Evolutionary conservation across 148 eudicot species (phyloP).

Genomic region (Amaranthus hypochondriacus): DNA sequence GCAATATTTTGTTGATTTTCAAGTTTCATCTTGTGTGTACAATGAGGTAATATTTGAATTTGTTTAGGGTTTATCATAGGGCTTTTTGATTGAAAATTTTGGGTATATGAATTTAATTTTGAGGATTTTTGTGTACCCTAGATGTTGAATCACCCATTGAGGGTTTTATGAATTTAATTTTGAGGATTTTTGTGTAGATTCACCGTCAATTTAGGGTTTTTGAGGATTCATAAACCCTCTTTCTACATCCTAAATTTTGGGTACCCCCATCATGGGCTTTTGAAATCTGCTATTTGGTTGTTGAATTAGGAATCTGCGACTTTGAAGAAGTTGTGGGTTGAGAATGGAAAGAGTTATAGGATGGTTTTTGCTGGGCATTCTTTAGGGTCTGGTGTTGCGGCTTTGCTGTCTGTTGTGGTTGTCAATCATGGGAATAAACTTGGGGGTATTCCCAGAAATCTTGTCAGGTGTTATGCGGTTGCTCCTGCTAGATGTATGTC

Average conservation of each 20-base stretch:
- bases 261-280: conserved; percentile 68
- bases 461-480: conserved; percentile 54
- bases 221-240: too few species aligned
- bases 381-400: conserved; percentile 67
- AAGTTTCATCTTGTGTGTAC: too few species aligned
- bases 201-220: too few species aligned
- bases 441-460: conserved; percentile 67
- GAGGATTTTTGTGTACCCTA: too few species aligned
- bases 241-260: conserved; percentile 42
- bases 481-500: conserved; percentile 97
- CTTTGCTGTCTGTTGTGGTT: conserved; percentile 54
- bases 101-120: too few species aligned
- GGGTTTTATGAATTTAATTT: too few species aligned
- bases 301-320: conserved; percentile 61
- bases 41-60: too few species aligned
- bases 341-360: conserved; percentile 56
- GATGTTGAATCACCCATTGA: too few species aligned
- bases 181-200: too few species aligned
- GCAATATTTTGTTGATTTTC: too few species aligned
- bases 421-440: conserved; percentile 54
- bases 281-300: conserved; percentile 80
- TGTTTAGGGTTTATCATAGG: too few species aligned
- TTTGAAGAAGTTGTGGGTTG: conserved; percentile 53
- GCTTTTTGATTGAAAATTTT: too few species aligned
- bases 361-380: conserved; percentile 81